phyloP scores from a whole-genome alignment of 345 rosid genomes.

The Carallia brachiata region DNA sequence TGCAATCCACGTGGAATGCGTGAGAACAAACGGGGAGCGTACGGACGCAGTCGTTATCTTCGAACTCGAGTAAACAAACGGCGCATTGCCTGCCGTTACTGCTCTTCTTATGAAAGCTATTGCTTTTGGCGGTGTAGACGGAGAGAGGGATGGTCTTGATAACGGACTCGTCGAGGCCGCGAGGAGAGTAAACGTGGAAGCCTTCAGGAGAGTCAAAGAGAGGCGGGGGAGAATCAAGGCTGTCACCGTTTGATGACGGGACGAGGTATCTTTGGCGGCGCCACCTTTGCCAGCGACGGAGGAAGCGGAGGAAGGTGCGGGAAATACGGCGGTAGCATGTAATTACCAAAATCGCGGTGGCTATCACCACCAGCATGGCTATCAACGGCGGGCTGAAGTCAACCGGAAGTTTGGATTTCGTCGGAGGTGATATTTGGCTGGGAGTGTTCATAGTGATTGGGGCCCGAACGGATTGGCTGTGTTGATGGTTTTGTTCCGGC shows the following conservation, averaged over 20 bases:
- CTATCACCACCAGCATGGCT: slow-evolving; percentile 84
- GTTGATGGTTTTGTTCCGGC: slow-evolving; percentile 3
- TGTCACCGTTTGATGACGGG: slow-evolving; percentile 46
- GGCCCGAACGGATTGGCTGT: slow-evolving; percentile 11
- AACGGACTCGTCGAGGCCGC: slow-evolving; percentile 81
- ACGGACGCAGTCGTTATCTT: slow-evolving; percentile 72
- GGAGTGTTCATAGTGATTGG: not conserved
- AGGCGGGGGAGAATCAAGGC: slow-evolving; percentile 52
- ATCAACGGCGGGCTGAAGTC: slow-evolving; percentile 90
- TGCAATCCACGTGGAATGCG: slow-evolving; percentile 91
- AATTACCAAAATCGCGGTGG: slow-evolving; percentile 68
- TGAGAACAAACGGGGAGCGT: slow-evolving; percentile 82
- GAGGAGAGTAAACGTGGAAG: slow-evolving; percentile 52
- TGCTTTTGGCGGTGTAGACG: slow-evolving; percentile 42
- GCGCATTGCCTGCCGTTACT: slow-evolving; percentile 53
- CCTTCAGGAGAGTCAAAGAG: slow-evolving; percentile 41
- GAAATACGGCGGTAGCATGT: slow-evolving; percentile 83
- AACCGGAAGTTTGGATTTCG: slow-evolving; percentile 43
- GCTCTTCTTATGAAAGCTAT: slow-evolving; percentile 14
- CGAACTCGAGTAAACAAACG: slow-evolving; percentile 85
- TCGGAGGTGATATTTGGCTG: slow-evolving; percentile 19
- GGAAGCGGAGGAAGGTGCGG: slow-evolving; percentile 48
- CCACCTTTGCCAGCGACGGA: slow-evolving; percentile 47
- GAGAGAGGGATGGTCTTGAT: slow-evolving; percentile 81
- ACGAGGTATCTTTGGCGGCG: slow-evolving; percentile 38